These are phyloP conservation scores for Eucalyptus cladocalyx DNA, from an alignment of 345 rosid species.

Conservation along the genomic window DNA sequence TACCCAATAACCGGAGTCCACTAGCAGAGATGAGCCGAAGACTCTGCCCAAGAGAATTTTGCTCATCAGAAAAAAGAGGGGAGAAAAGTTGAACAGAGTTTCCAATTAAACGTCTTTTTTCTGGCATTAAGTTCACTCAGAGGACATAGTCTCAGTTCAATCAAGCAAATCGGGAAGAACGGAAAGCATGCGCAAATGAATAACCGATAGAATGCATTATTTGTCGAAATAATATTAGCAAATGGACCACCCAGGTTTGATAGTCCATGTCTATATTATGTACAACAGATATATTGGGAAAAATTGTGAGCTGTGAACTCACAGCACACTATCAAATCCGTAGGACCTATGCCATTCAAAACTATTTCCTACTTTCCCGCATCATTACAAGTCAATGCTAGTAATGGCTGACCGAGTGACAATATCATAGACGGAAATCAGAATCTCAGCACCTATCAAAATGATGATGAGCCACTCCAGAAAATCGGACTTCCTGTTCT, in stretches of 20 bases:
- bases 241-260: neutral
- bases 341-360: neutral
- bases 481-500: slow-evolving; percentile 89
- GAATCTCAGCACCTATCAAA: slow-evolving; percentile 69
- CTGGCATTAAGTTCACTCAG: neutral
- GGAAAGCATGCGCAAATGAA: neutral
- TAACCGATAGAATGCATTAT: neutral
- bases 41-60: neutral
- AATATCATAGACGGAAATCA: slow-evolving; percentile 54
- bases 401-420: neutral
- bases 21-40: neutral
- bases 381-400: neutral
- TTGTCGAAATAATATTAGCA: neutral
- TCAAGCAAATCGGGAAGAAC: neutral
- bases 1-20: neutral
- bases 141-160: neutral
- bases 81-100: neutral
- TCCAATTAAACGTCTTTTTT: neutral
- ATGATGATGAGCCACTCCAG: slow-evolving; percentile 93
- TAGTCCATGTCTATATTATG: neutral
- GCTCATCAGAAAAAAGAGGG: neutral
- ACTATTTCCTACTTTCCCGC: neutral
- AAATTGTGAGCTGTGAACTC: neutral
- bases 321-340: neutral
- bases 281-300: neutral